Conservation (phyloP, 2,329 filamentous ascomycete genomes). For the Trichoderma arundinaceum region DNA sequence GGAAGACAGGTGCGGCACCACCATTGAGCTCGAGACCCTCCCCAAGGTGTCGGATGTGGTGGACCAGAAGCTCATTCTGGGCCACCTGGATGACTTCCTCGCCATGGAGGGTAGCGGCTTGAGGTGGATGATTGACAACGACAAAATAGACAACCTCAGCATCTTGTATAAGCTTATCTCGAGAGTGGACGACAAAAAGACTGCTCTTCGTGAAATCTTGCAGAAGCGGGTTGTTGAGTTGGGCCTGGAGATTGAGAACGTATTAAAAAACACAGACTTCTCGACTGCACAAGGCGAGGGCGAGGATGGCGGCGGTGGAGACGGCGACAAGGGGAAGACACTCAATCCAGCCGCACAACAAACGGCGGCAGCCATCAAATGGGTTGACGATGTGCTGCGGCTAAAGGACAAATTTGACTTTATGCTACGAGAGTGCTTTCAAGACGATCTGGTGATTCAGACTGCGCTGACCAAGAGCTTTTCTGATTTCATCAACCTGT, state of each 20-base stretch:
- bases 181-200: conserved; percentile 76
- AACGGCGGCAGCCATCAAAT: conserved; percentile 86
- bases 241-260: conserved; percentile 80
- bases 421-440: conserved; percentile 76
- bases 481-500: conserved; percentile 91
- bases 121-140: conserved; percentile 88
- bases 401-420: conserved; percentile 90
- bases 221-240: conserved; percentile 78
- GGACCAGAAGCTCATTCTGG: conserved; percentile 77
- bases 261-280: conserved; percentile 62
- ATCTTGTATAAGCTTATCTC: conserved; percentile 80
- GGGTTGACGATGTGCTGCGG: conserved; percentile 88
- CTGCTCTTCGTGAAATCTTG: conserved; percentile 71
- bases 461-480: conserved; percentile 86
- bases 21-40: conserved; percentile 74
- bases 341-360: conserved; percentile 69
- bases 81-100: conserved; percentile 80
- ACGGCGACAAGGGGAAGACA: conserved; percentile 45
- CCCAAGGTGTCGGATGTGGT: conserved; percentile 76
- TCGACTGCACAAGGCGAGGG: conserved; percentile 50
- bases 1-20: conserved; percentile 79
- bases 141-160: conserved; percentile 77
- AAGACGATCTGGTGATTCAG: conserved; percentile 76
- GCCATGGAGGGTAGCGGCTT: conserved; percentile 84
- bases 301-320: conserved; percentile 52